Evolutionary conservation across 176 grass and related monocot species (phyloP), one percentile per base, ranked within the genome.

Genomic region (Oryza australiensis): DNA sequence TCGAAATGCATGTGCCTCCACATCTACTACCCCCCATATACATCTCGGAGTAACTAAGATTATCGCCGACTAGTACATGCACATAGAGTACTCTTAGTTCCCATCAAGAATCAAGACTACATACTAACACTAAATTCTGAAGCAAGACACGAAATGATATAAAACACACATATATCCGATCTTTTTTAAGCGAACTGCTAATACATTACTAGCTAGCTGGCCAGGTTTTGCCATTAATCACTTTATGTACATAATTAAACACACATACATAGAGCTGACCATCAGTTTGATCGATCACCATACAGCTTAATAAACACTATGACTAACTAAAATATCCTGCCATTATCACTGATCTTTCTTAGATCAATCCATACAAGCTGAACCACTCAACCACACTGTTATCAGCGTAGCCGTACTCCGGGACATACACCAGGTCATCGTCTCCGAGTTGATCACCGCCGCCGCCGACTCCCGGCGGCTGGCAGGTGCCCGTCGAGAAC

Each of bases 401-500:
- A 24, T 83, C 79, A 40, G 62, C 48, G 30, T 90, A 83, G 70
- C 29, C 75, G 9, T 75, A 90, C 37, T 83, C 88, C 7, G 88
- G 88, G 41, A 79, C 68, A 7, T 62, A 83, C 74, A 75, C 28
- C 24, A 83, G 79, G 49, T 74, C 88, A 70, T 86, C 84, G 29
- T 82, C 60, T 45, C 60, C 78, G 14, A 82, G 66, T 59, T 15
- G 45, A 66, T 74, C 72, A n/a, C 62, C 73, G 16, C 37, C 68
- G 35, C 35, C 34, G 68, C 35, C 48, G 66, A 43, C 62, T 26
- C 87, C 82, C 11, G n/a, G 79, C 78, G 82, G 84, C 22, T 88
- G 92, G 86, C 87, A 90, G 16, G 87, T 90, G 3, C 85, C 84
- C 2, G 85, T 87, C 0, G 96, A 97, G 73, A 97, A 94, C 3